phyloP scores from a whole-genome alignment of 768 basidiomycete species.

The Tricholoma sp. region DNA sequence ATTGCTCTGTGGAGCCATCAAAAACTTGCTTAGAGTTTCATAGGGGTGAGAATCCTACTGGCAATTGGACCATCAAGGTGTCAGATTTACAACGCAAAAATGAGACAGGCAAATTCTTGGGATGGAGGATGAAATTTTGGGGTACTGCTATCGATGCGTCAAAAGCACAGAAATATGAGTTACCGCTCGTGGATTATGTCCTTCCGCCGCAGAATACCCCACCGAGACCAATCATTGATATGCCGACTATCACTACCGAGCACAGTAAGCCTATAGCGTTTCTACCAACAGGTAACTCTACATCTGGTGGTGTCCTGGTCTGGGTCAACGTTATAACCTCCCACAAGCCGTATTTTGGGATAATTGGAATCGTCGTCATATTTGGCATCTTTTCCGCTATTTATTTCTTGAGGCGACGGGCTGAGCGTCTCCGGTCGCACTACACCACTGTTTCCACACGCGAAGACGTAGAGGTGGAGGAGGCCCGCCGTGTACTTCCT shows the following conservation, averaged over 20 bases:
- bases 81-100: slow-evolving; percentile 62
- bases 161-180: slow-evolving; percentile 55
- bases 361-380: slow-evolving; percentile 64
- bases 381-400: slow-evolving; percentile 61
- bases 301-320: slow-evolving; percentile 43
- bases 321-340: slow-evolving; percentile 72
- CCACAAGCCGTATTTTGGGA: slow-evolving; percentile 84
- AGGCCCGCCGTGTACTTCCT: slow-evolving; percentile 38
- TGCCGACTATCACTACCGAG: slow-evolving; percentile 46
- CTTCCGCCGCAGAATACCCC: slow-evolving; percentile 39
- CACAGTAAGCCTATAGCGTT: slow-evolving; percentile 80
- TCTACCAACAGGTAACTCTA: slow-evolving; percentile 64
- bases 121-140: slow-evolving; percentile 93
- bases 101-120: slow-evolving; percentile 65
- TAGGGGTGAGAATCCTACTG: slow-evolving; percentile 91
- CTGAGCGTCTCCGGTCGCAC: slow-evolving; percentile 30
- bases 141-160: slow-evolving; percentile 76
- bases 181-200: slow-evolving; percentile 46
- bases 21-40: slow-evolving; percentile 6
- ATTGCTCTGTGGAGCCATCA: neutral
- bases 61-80: slow-evolving; percentile 89
- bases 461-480: slow-evolving; percentile 71
- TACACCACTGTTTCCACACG: slow-evolving; percentile 58
- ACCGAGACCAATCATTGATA: slow-evolving; percentile 27
- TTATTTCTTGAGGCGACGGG: slow-evolving; percentile 74